These are phyloP conservation scores for Talaromyces thailandensis DNA, from an alignment of 495 filamentous ascomycete species.

Conservation along the genomic window DNA sequence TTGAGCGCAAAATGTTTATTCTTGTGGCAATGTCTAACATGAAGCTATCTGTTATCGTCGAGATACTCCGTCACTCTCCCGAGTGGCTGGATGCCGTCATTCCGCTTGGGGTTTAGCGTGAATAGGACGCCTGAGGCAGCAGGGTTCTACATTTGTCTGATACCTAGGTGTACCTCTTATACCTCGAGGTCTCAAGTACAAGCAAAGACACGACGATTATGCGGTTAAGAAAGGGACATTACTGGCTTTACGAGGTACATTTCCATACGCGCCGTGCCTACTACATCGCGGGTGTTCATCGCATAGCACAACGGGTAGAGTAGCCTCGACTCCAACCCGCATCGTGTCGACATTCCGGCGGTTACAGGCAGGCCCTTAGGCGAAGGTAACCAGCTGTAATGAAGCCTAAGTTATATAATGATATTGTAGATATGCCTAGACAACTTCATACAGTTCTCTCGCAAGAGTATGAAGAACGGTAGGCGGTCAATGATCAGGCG, in stretches of 20 bases:
- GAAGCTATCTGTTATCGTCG: background rate
- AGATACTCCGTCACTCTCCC: background rate
- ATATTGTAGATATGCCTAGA: too few species aligned
- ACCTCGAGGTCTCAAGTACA: background rate
- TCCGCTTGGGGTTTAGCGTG: background rate
- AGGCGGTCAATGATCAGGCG: background rate
- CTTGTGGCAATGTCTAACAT: background rate
- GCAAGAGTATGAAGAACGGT: background rate
- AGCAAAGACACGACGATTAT: background rate
- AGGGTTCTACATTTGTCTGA: background rate
- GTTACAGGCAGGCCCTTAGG: background rate
- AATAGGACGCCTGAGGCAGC: background rate
- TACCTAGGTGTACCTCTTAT: too few species aligned
- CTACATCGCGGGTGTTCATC: background rate
- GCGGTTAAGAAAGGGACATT: background rate
- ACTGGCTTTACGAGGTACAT: background rate
- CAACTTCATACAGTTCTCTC: too few species aligned
- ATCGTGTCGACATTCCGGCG: background rate
- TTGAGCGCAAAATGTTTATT: background rate
- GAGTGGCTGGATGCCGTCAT: background rate
- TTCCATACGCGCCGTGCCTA: background rate
- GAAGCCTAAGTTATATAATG: too few species aligned
- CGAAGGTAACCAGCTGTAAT: background rate
- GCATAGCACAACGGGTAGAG: background rate
- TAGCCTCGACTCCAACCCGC: background rate